Conservation (phyloP, 176 grass and related monocot species). For the Bothriochloa decipiens region DNA sequence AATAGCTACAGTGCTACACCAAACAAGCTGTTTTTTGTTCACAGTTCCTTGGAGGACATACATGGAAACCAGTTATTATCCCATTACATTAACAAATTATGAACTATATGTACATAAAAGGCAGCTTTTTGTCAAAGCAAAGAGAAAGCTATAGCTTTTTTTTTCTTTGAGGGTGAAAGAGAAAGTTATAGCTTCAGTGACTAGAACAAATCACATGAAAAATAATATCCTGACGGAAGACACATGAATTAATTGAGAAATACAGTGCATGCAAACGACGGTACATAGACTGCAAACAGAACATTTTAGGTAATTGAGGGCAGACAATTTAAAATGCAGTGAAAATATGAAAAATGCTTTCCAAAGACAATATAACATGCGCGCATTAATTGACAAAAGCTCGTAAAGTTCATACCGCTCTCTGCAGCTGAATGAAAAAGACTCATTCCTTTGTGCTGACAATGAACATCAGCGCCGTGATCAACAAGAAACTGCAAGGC, state of each 20-base stretch:
- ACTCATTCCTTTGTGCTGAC: not conserved
- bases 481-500: conserved; percentile 38
- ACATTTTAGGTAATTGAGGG: not conserved
- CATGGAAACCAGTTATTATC: not conserved
- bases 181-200: not conserved
- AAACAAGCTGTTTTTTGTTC: not conserved
- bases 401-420: conserved; percentile 24
- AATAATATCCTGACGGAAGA: not conserved
- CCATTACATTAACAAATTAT: conserved; percentile 6
- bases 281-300: not conserved
- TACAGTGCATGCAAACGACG: not conserved
- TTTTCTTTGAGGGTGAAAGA: not conserved
- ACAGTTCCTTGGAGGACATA: not conserved
- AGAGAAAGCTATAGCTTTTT: not conserved
- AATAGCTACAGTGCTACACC: not conserved
- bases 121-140: not conserved
- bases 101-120: not conserved
- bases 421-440: conserved; percentile 24
- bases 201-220: not conserved
- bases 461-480: conserved; percentile 33
- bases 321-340: not conserved
- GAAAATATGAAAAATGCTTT: not conserved
- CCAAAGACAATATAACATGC: not conserved
- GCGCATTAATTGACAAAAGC: not conserved
- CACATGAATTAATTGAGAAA: not conserved